phyloP scores from a whole-genome alignment of 768 basidiomycete species.

The Heimioporus sp. region DNA sequence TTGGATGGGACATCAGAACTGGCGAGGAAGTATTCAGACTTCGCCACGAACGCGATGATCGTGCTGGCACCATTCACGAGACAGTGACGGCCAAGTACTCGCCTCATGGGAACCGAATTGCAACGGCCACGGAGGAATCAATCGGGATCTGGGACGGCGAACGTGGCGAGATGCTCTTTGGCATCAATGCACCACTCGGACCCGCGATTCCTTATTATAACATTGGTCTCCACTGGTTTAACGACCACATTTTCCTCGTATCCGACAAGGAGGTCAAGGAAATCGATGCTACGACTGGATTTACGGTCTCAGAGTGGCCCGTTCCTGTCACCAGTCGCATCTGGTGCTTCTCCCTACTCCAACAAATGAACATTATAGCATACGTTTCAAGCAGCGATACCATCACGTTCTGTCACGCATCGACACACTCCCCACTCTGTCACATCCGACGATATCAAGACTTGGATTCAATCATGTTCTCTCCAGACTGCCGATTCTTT shows the following conservation, averaged over 20 bases:
- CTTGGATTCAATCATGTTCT: background rate
- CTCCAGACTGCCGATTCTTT: background rate
- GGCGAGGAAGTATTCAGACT: background rate
- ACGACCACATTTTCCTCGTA: background rate
- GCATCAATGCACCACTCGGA: background rate
- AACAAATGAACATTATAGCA: background rate
- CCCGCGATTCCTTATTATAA: background rate
- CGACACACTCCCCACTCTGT: background rate
- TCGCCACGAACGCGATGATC: background rate
- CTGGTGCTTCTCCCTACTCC: background rate
- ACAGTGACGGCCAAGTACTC: background rate
- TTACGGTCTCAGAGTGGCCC: background rate
- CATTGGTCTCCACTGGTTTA: background rate
- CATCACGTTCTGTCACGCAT: background rate
- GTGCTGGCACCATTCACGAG: no score
- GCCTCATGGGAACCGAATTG: constrained; percentile 1
- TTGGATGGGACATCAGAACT: background rate
- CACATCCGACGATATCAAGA: background rate
- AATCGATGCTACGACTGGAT: background rate
- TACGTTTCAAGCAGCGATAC: background rate
- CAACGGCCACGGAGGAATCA: background rate
- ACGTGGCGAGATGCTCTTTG: background rate
- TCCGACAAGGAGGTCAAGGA: background rate
- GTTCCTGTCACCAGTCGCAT: no score
- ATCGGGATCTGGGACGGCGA: constrained; percentile 1